Evolutionary conservation across 73 alveolate genomes (phyloP), one percentile per base, ranked within the genome.

Genomic region (Paramecium sonneborni): DNA sequence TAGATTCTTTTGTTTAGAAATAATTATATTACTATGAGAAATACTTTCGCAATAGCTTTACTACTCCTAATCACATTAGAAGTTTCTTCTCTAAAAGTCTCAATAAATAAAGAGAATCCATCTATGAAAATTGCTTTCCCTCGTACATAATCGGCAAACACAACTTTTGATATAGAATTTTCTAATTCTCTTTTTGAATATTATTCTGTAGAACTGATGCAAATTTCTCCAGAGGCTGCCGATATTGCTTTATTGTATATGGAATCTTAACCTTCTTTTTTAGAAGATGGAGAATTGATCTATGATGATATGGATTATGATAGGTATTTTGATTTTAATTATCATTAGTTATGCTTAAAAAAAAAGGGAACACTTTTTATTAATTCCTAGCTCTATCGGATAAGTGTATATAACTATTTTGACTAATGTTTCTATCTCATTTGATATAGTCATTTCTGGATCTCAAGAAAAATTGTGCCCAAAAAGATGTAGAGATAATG

Each of bases 301-400:
- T 62, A 62, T 62, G 84, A 62, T 62, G 84, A 62, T 32, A 62
- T 62, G 84, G 84, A 62, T 12, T 62, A 12, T n/a, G 84, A 62
- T 62, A 32, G 84, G 84, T 62, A 62, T 62, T 23, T 62, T 15
- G 3, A 18, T 15, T n/a, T 3, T 14, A 26, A 62, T 62, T 23
- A 26, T 12, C 8, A 4, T 62, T 62, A 62, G 84, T 10, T 62
- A 62, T 26, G 84, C 46, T 62, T 62, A 62, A 46, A 62, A 32
- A 62, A 62, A 62, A n/a, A 62, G 44, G 26, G 84, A 62, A 62
- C 84, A 62, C 14, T 62, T 62, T 62, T 62, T 62, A n/a, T 62
- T 32, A 26, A 30, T 62, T 9, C 15, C 39, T 3, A 62, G 6
- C 10, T 24, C 84, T 23, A 24, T 11, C 44, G 48, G 5, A 3